A percentile compares a stretch with the other conserved stretches of the same genome.
Conservation (phyloP, 164 flowering plant genomes). For the Warburgia ugandensis region DNA sequence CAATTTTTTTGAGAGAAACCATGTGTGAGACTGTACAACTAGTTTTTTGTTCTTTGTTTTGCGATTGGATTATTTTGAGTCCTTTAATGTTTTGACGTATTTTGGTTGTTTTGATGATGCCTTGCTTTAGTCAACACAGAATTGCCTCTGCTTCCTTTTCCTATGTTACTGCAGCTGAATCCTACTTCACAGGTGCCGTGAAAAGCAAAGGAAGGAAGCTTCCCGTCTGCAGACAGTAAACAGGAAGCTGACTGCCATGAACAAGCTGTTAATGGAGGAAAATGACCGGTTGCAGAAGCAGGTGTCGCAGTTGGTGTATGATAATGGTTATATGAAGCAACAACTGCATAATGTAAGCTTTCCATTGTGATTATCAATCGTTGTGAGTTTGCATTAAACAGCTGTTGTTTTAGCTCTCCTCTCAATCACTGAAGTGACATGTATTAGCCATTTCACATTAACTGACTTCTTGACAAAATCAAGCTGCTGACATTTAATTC, state of each 20-base stretch:
- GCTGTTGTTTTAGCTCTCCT: not conserved
- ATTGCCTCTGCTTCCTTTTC: not conserved
- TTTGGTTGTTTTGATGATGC: too few relatives aligned
- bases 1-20: too few relatives aligned
- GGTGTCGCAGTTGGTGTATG: constrained; percentile 73
- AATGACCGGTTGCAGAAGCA: constrained; percentile 89
- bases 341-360: constrained; percentile 51
- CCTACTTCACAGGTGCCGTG: constrained; percentile 59
- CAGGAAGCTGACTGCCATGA: constrained; percentile 80
- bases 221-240: constrained; percentile 75
- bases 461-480: too few relatives aligned
- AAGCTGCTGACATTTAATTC: too few relatives aligned
- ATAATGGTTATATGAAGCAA: constrained; percentile 72
- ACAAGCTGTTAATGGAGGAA: constrained; percentile 89
- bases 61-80: too few relatives aligned
- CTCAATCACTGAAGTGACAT: too few relatives aligned
- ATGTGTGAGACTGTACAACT: too few relatives aligned
- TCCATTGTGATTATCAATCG: not conserved
- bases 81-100: too few relatives aligned
- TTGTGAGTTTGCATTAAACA: not conserved
- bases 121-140: too few relatives aligned
- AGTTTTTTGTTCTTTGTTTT: too few relatives aligned
- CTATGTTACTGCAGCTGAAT: not conserved
- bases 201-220: constrained; percentile 82
- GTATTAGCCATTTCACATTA: too few relatives aligned